Evolutionary conservation across 805 yeast genomes (phyloP).

Genomic region (Spathaspora sp.): DNA sequence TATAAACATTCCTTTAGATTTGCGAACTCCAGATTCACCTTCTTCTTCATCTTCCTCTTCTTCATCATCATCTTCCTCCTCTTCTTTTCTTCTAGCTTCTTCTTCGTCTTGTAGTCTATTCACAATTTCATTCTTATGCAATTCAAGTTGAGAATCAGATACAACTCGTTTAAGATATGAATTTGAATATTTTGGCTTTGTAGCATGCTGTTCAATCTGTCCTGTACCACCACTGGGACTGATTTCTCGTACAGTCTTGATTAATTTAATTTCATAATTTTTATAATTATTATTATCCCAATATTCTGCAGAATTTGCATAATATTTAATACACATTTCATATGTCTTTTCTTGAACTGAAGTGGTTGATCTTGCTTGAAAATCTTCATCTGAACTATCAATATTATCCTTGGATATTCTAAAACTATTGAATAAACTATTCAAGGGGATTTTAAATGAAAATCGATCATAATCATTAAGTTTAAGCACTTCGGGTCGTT

Average conservation of each 20-base stretch:
- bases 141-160: constrained; percentile 22
- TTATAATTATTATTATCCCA: constrained; percentile 74
- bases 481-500: constrained; percentile 47
- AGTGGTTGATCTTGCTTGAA: neutral
- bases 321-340: constrained; percentile 57
- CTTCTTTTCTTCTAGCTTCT: constrained; percentile 2
- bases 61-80: neutral
- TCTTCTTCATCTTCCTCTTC: neutral
- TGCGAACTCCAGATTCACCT: neutral
- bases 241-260: constrained; percentile 14
- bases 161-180: constrained; percentile 30
- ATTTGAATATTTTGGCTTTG: constrained; percentile 38
- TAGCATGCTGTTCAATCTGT: constrained; percentile 15
- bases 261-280: constrained; percentile 56
- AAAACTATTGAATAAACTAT: constrained; percentile 33
- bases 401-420: constrained; percentile 7
- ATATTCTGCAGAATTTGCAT: constrained; percentile 44
- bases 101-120: neutral
- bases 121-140: constrained; percentile 5
- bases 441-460: constrained; percentile 56
- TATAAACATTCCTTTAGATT: neutral
- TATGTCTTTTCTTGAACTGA: constrained; percentile 15
- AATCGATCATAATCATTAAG: constrained; percentile 65
- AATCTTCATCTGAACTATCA: constrained; percentile 6
- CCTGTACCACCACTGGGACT: neutral